Conservation (phyloP, 2,329 filamentous ascomycete species). For the Teratosphaeria nubilosa region DNA sequence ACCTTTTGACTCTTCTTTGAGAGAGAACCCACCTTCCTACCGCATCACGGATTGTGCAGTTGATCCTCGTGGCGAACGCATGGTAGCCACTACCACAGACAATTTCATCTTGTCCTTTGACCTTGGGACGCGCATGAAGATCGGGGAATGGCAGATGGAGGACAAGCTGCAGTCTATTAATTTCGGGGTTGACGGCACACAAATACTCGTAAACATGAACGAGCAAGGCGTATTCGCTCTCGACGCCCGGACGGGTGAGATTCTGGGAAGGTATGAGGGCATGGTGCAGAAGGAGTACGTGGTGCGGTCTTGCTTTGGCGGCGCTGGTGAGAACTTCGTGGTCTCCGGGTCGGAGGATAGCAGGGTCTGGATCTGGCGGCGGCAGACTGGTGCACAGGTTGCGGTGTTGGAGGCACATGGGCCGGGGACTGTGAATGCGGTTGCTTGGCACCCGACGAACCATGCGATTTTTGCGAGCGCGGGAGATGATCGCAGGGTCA, state of each 20-base stretch:
- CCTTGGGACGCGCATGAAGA: constrained; percentile 51
- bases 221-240: constrained; percentile 70
- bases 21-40: constrained; percentile 46
- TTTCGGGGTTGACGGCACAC: constrained; percentile 70
- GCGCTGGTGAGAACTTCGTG: constrained; percentile 84
- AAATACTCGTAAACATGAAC: constrained; percentile 72
- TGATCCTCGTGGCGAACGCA: constrained; percentile 65
- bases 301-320: constrained; percentile 76
- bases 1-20: constrained; percentile 46
- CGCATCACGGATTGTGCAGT: constrained; percentile 79
- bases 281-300: constrained; percentile 66
- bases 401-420: constrained; percentile 67
- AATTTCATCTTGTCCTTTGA: constrained; percentile 73
- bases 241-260: constrained; percentile 61
- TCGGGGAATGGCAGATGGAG: constrained; percentile 62
- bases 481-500: constrained; percentile 75
- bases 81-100: constrained; percentile 67
- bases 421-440: constrained; percentile 70
- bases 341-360: constrained; percentile 80
- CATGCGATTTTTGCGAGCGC: constrained; percentile 81
- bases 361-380: constrained; percentile 81
- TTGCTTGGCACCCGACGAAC: constrained; percentile 79
- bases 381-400: constrained; percentile 64
- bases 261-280: constrained; percentile 65
- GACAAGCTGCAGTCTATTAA: constrained; percentile 66